Evolutionary conservation across 129 eudicot genomes (phyloP), one percentile per base, ranked within the genome.

Genomic region (Ambrosia artemisiifolia): DNA sequence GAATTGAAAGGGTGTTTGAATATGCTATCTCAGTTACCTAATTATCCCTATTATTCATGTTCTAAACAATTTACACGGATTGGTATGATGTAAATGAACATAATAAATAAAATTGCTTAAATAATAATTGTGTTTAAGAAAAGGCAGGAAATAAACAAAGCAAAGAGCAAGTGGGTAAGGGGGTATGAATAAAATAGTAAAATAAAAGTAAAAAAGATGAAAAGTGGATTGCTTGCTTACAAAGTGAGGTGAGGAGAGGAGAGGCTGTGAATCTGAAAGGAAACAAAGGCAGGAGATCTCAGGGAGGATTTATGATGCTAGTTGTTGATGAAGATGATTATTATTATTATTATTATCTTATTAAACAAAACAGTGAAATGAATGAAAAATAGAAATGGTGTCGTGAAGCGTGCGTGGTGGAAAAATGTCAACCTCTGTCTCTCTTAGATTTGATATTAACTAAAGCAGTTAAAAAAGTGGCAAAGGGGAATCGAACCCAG

Each of bases 361-460:
- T 24, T 24, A 24, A 24, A 24, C 28, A 24, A 43, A 43, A 43
- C 12, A 43, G 48, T 43, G 48, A 36, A 36, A n/a, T 36, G 43
- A 8, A 46, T 14, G 36, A 47, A 61, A 34, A 48, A 20, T 62
- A 48, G 40, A 5, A 69, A 17, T 24, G 28, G 78, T 11, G 34
- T 46, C 16, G 50, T 46, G 50, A 13, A 13, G 62, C 20, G 33
- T 44, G 47, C 33, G 56, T 43, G 4, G 9, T 18, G 69, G 35
- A 5, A 61, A 63, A 73, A 63, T 63, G 78, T 63, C 78, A 73
- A 73, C 63, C 13, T 63, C 12, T 44, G 75, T 30, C 49, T 49
- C 6, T 49, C 61, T 63, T 24, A 59, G 19, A 24, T 40, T 40
- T 24, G n/a, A n/a, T n/a, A n/a, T n/a, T n/a, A n/a, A n/a, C n/a